Percentiles rank a stretch among this genome's conserved stretches.
These are phyloP conservation scores for Penicillium sp. DNA, from an alignment of 2,329 filamentous ascomycete genomes.

Conservation along the genomic window DNA sequence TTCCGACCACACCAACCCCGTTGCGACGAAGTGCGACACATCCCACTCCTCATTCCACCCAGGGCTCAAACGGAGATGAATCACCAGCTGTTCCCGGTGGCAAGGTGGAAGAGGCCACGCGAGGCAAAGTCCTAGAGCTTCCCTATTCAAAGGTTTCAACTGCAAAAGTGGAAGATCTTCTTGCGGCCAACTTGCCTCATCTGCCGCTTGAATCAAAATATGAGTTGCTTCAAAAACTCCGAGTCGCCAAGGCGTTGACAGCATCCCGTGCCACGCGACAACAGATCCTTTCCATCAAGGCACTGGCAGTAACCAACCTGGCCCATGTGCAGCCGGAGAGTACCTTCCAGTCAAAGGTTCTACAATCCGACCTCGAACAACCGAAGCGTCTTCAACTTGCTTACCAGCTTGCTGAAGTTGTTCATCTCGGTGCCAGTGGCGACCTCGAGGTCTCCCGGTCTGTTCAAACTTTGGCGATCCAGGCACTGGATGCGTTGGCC, in stretches of 20 bases:
- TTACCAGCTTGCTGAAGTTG: slow-evolving; percentile 87
- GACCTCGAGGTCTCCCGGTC: slow-evolving; percentile 66
- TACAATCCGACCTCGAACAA: slow-evolving; percentile 85
- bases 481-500: slow-evolving; percentile 79
- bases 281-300: slow-evolving; percentile 72
- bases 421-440: slow-evolving; percentile 75
- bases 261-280: slow-evolving; percentile 65
- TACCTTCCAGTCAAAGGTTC: slow-evolving; percentile 79
- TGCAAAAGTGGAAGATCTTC: slow-evolving; percentile 34
- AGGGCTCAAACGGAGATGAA: slow-evolving; percentile 43
- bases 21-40: slow-evolving; percentile 65
- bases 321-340: slow-evolving; percentile 83
- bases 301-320: slow-evolving; percentile 85
- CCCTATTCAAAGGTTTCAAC: slow-evolving; percentile 49
- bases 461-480: slow-evolving; percentile 78
- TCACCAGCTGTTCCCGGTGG: slow-evolving; percentile 49
- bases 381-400: slow-evolving; percentile 83
- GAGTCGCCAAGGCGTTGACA: slow-evolving; percentile 76
- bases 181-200: slow-evolving; percentile 51
- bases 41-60: slow-evolving; percentile 52
- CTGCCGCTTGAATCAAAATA: slow-evolving; percentile 73
- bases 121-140: slow-evolving; percentile 62
- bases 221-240: slow-evolving; percentile 78
- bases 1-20: slow-evolving; percentile 71
- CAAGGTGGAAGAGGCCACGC: slow-evolving; percentile 36